These are phyloP conservation scores for Usnea hakonensis DNA, from an alignment of 495 filamentous ascomycete genomes.

Conservation along the genomic window DNA sequence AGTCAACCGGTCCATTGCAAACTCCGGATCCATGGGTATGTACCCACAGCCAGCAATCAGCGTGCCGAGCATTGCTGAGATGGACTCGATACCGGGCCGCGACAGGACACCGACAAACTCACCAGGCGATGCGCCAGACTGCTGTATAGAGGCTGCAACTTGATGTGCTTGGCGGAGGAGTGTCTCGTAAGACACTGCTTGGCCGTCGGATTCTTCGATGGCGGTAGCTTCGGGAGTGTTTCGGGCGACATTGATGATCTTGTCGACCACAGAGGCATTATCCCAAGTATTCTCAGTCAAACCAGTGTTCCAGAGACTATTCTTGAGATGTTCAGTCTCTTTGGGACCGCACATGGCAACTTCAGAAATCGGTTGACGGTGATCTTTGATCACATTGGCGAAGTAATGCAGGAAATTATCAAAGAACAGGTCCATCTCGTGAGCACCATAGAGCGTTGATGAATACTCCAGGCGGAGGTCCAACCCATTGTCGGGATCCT, in stretches of 20 bases:
- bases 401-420: constrained; percentile 29
- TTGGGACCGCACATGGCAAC: constrained; percentile 25
- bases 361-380: constrained; percentile 27
- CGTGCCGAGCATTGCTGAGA: constrained; percentile 62
- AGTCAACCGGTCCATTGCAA: constrained; percentile 21
- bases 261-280: constrained; percentile 11
- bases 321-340: constrained; percentile 19
- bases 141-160: constrained; percentile 51
- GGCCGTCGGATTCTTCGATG: constrained; percentile 22
- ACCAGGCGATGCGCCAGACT: constrained; percentile 37
- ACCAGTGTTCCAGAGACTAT: constrained; percentile 18
- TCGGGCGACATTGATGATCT: constrained; percentile 15
- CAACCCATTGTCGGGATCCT: constrained; percentile 24
- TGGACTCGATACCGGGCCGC: constrained; percentile 61
- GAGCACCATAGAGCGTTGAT: constrained; percentile 22
- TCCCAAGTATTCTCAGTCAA: constrained; percentile 21
- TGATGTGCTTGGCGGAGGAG: constrained; percentile 56
- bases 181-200: constrained; percentile 51
- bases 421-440: constrained; percentile 29
- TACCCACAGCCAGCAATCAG: constrained; percentile 68
- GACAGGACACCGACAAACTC: constrained; percentile 59
- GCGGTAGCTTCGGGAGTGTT: constrained; percentile 15
- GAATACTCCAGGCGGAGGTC: constrained; percentile 25
- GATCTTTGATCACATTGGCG: constrained; percentile 26
- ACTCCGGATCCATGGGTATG: constrained; percentile 57